phyloP scores from a whole-genome alignment of 371 early-diverging fungal species.

The Lichtheimia hyalospora region DNA sequence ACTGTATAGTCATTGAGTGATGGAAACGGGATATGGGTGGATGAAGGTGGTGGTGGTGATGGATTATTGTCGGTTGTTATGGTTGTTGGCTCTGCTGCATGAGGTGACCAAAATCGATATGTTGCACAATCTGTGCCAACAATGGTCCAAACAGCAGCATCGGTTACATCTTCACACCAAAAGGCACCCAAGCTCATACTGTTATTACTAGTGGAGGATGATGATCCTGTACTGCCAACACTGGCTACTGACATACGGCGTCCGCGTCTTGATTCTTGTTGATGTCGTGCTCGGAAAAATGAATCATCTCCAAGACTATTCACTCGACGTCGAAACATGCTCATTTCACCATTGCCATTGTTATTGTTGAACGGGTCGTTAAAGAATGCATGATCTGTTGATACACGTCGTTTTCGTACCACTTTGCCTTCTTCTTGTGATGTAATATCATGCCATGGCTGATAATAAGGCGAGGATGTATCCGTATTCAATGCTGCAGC shows the following conservation, averaged over 20 bases:
- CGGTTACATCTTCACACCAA: conserved; percentile 85
- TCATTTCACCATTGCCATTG: conserved; percentile 1
- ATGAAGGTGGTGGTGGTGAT: conserved; percentile 11
- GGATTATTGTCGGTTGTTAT: neutral
- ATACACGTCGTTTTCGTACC: conserved; percentile 47
- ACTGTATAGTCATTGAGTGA: conserved; percentile 17
- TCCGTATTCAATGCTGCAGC: neutral
- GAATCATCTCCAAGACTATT: conserved; percentile 18
- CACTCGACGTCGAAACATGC: conserved; percentile 15
- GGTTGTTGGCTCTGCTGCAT: neutral
- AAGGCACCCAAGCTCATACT: conserved; percentile 33
- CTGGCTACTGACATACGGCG: conserved; percentile 20
- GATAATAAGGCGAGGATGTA: conserved; percentile 4
- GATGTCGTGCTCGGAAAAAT: neutral
- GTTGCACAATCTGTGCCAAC: conserved; percentile 82
- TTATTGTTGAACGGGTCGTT: neutral
- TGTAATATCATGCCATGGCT: conserved; percentile 13
- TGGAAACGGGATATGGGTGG: conserved; percentile 18
- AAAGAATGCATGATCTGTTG: conserved; percentile 21
- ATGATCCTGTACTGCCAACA: conserved; percentile 9
- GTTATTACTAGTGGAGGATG: conserved; percentile 15
- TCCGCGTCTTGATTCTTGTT: neutral
- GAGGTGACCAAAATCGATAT: conserved; percentile 66
- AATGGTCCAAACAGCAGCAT: conserved; percentile 87
- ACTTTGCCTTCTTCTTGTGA: conserved; percentile 42